Base-by-base conservation (phyloP, 768 basidiomycete genomes). In the Mycena polygramma region DNA sequence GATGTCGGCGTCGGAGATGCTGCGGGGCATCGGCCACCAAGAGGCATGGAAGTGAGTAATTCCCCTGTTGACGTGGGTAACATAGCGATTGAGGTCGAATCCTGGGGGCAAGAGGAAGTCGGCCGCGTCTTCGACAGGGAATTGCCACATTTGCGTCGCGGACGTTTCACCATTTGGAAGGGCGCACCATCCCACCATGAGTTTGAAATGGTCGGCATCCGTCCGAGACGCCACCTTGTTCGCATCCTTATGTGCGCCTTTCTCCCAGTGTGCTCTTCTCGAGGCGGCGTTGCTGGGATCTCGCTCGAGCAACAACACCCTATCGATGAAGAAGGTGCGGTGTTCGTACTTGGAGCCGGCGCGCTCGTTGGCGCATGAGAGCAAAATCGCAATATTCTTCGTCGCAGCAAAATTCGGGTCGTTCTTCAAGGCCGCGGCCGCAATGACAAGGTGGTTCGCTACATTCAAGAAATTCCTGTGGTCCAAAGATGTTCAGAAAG, bases 261-360 rank as follows among this genome's bases (percentile, higher is more conserved):
- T 37, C 54, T 13, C 37, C 53, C 53, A 65, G 11, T 22, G 45
- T n/a, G 6, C 30, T 15, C 37, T n/a, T 11, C 22, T 41, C 41
- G 5, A 10, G 7, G 41, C 15, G 5, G 15, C 41, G 41, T 41
- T 49, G 37, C 55, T 57, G 6, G 20, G 46, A 4, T 51, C 46
- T 7, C 45, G 45, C 6, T 24, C 0, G 1, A 66, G 46, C 43
- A 66, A 57, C 7, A 57, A 7, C 2, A 66, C 57, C 17, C 57
- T 26, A 17, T 57, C 55, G 46, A 58, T 57, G 48, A 66, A 66
- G 46, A 66, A 65, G 0, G 46, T 58, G 4, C 64, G 54, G 14
- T 57, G 11, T 24, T 66, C 64, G 46, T 66, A 51, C 20, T 66
- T 59, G 48, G 57, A 58, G 24, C 57, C 65, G 19, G 57, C 65